Base-by-base conservation (phyloP, 257 asterid species). In the Ocimum tenuiflorum region DNA sequence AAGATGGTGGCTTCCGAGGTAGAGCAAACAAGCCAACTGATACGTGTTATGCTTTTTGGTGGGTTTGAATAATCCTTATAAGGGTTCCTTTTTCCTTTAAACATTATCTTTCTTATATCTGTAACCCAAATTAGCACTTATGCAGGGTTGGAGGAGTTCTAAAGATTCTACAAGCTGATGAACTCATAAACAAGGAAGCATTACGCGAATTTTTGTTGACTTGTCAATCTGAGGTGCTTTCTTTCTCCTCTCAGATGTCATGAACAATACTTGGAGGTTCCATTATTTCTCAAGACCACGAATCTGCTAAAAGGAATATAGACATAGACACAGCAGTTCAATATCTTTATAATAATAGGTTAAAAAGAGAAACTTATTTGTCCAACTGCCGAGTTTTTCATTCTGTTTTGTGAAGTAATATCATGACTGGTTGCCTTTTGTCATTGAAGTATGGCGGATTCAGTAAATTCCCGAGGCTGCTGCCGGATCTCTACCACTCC, bases 31-130 rank as follows among this genome's bases (percentile, higher is more conserved):
- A 94, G 79, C 82, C 91, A 43, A 62, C 86, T 6, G 99, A 94
- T 75, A 86, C 99, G 0, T 94, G 97, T 61, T 94, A 94, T 73
- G 97, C 99, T 53, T 94, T 94, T 72, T 94, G 97, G 99, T 94
- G 71, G 36, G 82, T 67, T 38, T 55, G 13, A 23, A 12, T 35
- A 29, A 43, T 62, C 56, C 50, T 38, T 43, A 57, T 54, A 27
- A 14, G n/a, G 3, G 10, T 50, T 48, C n/a, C 52, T n/a, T 52
- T 18, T 39, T 39, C 41, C 1, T 9, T 19, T 5, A 9, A 20
- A n/a, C 57, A 13, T 67, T 3, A 57, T n/a, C 43, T 17, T 59
- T 29, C 46, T 56, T 13, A 20, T 45, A 43, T 27, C 60, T 18
- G 46, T 60, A 60, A 67, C 49, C 50, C 75, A 41, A 49, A 43